phyloP scores from a whole-genome alignment of 2,329 filamentous ascomycete species.

The Diaporthe sp. region DNA sequence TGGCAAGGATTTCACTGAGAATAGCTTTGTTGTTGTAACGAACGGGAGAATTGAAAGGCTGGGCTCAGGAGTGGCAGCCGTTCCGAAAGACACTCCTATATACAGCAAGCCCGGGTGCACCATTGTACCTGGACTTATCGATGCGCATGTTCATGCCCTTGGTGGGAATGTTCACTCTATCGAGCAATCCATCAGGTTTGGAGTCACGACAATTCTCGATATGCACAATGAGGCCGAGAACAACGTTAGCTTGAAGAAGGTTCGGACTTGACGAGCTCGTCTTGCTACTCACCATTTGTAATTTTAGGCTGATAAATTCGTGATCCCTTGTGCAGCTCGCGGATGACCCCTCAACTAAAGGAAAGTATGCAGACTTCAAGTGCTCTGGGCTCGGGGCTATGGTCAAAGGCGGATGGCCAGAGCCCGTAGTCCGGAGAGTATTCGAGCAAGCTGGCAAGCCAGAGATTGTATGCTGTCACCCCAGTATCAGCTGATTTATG shows the following conservation, averaged over 20 bases:
- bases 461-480: not conserved
- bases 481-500: no score
- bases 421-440: not conserved
- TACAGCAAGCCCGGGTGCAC: slow-evolving; percentile 14
- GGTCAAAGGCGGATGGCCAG: slow-evolving; percentile 3
- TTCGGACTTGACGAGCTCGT: not conserved
- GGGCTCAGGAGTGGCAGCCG: not conserved
- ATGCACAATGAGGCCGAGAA: slow-evolving; percentile 10
- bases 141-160: slow-evolving; percentile 19
- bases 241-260: slow-evolving; percentile 1
- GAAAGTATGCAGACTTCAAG: slow-evolving; percentile 18
- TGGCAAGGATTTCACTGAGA: not conserved
- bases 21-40: not conserved
- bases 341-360: not conserved
- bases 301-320: not conserved
- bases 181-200: slow-evolving; percentile 10
- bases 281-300: not conserved
- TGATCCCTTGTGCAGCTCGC: not conserved
- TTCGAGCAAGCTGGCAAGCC: slow-evolving; percentile 1
- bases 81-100: not conserved
- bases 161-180: not conserved
- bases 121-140: not conserved
- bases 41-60: slow-evolving; percentile 1
- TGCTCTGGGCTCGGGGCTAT: not conserved
- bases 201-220: slow-evolving; percentile 3